Evolutionary conservation across 2,329 filamentous ascomycete genomes (phyloP), one percentile per base, ranked within the genome.

Genomic region (Pyrenophora tritici-repentis): DNA sequence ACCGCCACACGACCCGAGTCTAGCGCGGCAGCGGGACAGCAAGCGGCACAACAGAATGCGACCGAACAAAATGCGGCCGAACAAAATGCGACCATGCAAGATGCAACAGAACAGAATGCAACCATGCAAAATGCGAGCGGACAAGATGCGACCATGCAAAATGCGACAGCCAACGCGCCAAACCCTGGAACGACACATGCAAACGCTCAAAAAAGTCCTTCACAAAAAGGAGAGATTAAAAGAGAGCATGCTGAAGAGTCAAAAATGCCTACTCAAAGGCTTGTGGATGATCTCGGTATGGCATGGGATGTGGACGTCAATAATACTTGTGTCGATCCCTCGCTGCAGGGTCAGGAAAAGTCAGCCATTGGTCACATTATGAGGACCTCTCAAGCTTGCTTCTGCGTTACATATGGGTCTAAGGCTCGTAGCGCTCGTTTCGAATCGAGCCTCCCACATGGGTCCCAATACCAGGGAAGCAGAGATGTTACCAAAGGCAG

Each of bases 391-490:
- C 24, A 16, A 20, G 20, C 22, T 43, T 10, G 24, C 38, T 55
- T 40, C 46, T 58, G 18, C 29, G 13, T 58, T 34, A 29, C 34
- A 39, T 49, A 39, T 9, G 20, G 40, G 2, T 49, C 29, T 22
- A 33, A 53, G 24, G 43, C 34, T 51, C 17, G n/a, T 13, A 59
- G 56, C 39, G 46, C 49, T 45, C 20, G 34, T 45, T 56, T 59
- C 12, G 26, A 56, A 26, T 56, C 22, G n/a, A 40, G 26, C 22
- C 53, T 59, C 20, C 43, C 14, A 9, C n/a, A 24, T 24, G 20
- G 44, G 8, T 55, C 48, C 12, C 26, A 9, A 32, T 55, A 58
- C 18, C 8, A 34, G 9, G n/a, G 22, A 42, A 44, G 14, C 10
- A 50, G 31, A 46, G 48, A 58, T 38, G 37, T 58, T 45, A 56